Conservation (phyloP, 1,139 yeast genomes). For the Maudiozyma humilis region DNA sequence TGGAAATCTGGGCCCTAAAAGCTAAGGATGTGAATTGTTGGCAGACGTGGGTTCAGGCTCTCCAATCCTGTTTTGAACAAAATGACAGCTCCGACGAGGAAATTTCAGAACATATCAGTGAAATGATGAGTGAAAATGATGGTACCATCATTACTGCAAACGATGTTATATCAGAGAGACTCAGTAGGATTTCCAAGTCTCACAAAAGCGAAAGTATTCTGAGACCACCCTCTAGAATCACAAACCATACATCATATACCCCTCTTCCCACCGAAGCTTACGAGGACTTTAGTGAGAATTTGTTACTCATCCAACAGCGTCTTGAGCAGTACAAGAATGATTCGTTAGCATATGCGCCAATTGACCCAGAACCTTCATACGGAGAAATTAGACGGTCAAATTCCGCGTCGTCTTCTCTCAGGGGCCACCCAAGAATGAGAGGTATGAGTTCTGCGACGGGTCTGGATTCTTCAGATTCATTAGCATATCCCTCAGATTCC, state of each 20-base stretch:
- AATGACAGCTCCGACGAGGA: conserved; percentile 3
- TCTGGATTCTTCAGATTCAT: conserved; percentile 16
- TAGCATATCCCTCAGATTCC: conserved; percentile 8
- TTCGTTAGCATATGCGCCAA: conserved; percentile 14
- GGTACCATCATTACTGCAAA: conserved; percentile 2
- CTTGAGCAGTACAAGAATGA: conserved; percentile 23
- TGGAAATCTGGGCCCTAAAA: conserved; percentile 88
- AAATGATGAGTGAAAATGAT: conserved; percentile 4
- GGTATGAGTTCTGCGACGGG: conserved; percentile 9
- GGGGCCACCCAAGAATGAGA: conserved; percentile 6
- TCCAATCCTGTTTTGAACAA: conserved; percentile 32
- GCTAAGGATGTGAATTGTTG: conserved; percentile 61
- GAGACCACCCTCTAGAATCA: background rate
- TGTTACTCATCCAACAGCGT: conserved; percentile 20
- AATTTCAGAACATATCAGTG: background rate
- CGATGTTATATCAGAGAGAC: background rate
- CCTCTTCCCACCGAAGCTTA: conserved; percentile 19
- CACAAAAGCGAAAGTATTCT: background rate
- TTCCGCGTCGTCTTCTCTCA: conserved; percentile 11
- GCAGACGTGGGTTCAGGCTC: conserved; percentile 74
- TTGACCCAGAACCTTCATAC: background rate
- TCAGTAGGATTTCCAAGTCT: background rate
- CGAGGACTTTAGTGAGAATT: conserved; percentile 14
- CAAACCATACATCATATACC: conserved; percentile 4
- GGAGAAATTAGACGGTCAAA: conserved; percentile 8